Conservation (phyloP, 129 eudicot species). For the Tagetes erecta region DNA sequence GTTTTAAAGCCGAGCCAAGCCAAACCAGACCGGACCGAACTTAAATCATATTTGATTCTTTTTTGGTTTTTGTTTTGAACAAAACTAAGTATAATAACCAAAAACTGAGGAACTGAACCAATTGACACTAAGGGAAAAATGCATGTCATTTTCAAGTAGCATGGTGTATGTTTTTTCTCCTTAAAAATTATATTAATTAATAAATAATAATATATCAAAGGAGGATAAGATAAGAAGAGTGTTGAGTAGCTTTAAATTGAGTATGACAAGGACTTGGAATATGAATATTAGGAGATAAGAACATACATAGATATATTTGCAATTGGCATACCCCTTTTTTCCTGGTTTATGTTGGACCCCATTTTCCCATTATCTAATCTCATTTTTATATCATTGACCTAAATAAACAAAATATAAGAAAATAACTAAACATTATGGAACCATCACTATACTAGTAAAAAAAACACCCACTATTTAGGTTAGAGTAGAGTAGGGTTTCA, state of each 20-base stretch:
- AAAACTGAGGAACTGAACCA: no score
- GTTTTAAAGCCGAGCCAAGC: no score
- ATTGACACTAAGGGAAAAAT: no score
- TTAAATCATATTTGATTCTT: no score
- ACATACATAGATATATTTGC: not conserved
- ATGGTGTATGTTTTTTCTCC: not conserved
- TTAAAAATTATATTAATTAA: not conserved
- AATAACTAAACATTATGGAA: not conserved
- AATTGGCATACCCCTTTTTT: conserved; percentile 9
- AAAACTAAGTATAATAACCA: no score
- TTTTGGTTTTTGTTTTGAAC: no score
- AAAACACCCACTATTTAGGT: no score
- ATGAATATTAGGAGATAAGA: conserved; percentile 18
- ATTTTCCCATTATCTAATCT: not conserved
- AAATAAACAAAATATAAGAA: not conserved
- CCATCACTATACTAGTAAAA: no score
- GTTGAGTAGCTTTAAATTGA: conserved; percentile 19
- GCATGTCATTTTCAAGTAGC: conserved; percentile 22
- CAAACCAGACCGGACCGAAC: no score
- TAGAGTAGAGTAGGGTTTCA: no score
- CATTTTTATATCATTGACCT: not conserved
- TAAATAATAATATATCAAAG: not conserved
- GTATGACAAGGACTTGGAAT: conserved; percentile 22
- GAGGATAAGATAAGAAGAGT: conserved; percentile 25
- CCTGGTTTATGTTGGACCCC: conserved; percentile 21